Evolutionary conservation across 345 rosid species (phyloP), one percentile per base, ranked within the genome.

Genomic region (Aethionema arabicum): DNA sequence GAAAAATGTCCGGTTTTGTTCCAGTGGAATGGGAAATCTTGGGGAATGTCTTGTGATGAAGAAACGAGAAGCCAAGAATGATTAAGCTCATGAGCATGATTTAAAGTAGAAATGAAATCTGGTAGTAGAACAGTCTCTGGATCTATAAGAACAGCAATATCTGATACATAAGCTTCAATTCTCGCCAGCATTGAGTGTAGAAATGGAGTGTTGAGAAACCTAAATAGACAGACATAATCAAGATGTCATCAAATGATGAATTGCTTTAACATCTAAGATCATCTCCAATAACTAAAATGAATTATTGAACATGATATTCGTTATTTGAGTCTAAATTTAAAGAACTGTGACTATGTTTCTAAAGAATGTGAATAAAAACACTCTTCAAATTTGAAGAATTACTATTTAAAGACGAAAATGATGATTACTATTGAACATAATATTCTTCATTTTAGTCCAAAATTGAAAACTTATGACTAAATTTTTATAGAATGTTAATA

Each of bases 171-270:
- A 41, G 58, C 66, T 61, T 56, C 67, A 2, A 75, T 77, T 68
- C 82, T 89, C 27, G 80, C 95, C 55, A 87, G 68, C 91, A 93
- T 83, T 44, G 99, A 87, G 75, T 93, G 97, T 65, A 87, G 60
- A 69, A 84, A 93, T 3, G 96, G 95, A 67, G 81, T 86, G n/a
- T 90, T 87, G 4, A 87, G 83, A 64, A 93, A 85, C 82, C 96
- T 89, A 74, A 21, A 70, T 49, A 37, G 12, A 40, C 13, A 43
- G 55, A 64, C 12, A 6, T 11, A 35, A 9, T 11, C 4, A 1
- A 36, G 4, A 16, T 53, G 8, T 55, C 53, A 55, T 37, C 11
- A 21, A 8, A 56, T 40, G 15, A 11, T 10, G 2, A 29, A 9
- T 40, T 40, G 44, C 44, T 8, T 40, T 40, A 4, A 40, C 11